These are phyloP conservation scores for Podospora fimiseda DNA, from an alignment of 495 filamentous ascomycete species.

Conservation along the genomic window DNA sequence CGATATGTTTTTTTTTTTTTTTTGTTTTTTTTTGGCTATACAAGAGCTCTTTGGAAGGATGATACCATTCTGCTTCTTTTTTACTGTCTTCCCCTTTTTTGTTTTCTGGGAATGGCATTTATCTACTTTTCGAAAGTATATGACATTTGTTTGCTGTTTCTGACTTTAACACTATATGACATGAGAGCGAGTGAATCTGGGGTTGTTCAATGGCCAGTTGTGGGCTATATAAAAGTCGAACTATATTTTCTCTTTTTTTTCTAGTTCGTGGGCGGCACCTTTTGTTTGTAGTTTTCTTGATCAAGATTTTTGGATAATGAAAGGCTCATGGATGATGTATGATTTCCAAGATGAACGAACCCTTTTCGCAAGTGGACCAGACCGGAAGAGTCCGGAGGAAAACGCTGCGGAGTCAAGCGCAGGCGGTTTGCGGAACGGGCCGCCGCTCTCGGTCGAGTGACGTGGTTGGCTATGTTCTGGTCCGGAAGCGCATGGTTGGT, in stretches of 20 bases:
- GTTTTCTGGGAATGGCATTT: no score
- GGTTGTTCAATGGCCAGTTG: background rate
- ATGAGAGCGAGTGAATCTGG: background rate
- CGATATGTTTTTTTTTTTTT: background rate
- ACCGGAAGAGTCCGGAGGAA: no score
- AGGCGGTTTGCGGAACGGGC: no score
- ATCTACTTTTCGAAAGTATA: no score
- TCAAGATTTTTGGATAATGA: background rate
- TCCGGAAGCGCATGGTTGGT: no score
- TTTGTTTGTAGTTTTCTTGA: background rate
- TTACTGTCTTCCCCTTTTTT: slow-evolving; percentile 2
- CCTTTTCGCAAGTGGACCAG: no score
- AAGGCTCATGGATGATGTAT: no score
- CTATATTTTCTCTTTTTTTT: background rate
- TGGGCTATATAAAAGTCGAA: background rate
- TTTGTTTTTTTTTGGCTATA: background rate
- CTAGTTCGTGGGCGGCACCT: background rate
- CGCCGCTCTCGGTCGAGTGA: no score
- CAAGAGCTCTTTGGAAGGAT: slow-evolving; percentile 7
- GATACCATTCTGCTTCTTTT: slow-evolving; percentile 26
- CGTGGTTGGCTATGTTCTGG: no score
- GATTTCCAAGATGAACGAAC: no score
- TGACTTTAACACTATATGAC: background rate
- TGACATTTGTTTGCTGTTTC: background rate
- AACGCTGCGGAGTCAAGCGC: no score